Conservation (phyloP, 2,329 filamentous ascomycete genomes). For the Aspergillus melleus region DNA sequence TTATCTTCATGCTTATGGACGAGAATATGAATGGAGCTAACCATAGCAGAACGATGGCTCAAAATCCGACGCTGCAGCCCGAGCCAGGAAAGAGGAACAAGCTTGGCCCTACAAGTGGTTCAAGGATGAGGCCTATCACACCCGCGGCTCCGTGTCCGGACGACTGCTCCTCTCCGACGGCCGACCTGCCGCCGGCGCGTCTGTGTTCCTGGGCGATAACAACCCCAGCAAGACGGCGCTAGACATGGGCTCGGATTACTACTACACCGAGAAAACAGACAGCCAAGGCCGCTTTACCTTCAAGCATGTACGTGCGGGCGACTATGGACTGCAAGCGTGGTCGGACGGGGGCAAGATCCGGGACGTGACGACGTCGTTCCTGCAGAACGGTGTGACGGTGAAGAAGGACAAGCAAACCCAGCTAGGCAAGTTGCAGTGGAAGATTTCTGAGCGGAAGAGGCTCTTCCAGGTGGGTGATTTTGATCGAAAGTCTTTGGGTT, state of each 20-base stretch:
- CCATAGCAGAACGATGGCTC: slow-evolving; percentile 47
- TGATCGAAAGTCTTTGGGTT: slow-evolving; percentile 49
- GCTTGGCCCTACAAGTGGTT: slow-evolving; percentile 55
- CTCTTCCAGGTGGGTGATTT: slow-evolving; percentile 54
- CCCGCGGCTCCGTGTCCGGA: slow-evolving; percentile 50
- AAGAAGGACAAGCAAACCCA: slow-evolving; percentile 33
- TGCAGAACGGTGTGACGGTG: slow-evolving; percentile 44
- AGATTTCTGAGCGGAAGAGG: slow-evolving; percentile 36
- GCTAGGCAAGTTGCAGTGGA: slow-evolving; percentile 45
- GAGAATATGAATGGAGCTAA: neutral
- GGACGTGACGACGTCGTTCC: slow-evolving; percentile 49
- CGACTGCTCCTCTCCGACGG: slow-evolving; percentile 49
- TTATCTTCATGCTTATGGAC: too few species aligned
- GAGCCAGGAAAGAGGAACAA: slow-evolving; percentile 43
- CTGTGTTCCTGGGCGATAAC: slow-evolving; percentile 54
- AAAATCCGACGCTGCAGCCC: slow-evolving; percentile 42
- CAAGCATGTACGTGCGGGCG: slow-evolving; percentile 44
- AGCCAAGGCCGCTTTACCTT: slow-evolving; percentile 46
- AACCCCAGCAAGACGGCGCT: slow-evolving; percentile 47
- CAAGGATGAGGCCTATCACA: slow-evolving; percentile 48
- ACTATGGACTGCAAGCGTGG: slow-evolving; percentile 54
- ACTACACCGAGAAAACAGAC: slow-evolving; percentile 52
- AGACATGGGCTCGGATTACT: slow-evolving; percentile 51
- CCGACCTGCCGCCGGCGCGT: slow-evolving; percentile 49
- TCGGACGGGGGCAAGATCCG: slow-evolving; percentile 47